A percentile compares a stretch with the other conserved stretches of the same genome.
phyloP scores from a whole-genome alignment of 192 early-diverging fungal species.

The Piromyces finnis region DNA sequence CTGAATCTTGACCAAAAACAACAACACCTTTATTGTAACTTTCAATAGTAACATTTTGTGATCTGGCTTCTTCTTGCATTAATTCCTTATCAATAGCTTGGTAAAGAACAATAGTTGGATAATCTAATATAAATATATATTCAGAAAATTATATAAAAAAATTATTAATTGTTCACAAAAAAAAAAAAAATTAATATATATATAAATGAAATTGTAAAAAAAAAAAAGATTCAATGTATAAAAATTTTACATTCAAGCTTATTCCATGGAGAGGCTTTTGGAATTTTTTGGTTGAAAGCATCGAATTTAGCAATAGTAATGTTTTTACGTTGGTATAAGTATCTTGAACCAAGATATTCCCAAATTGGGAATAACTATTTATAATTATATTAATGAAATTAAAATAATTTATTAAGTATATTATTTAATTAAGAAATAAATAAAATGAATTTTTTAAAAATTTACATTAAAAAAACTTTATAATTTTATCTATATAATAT shows the following conservation, averaged over 20 bases:
- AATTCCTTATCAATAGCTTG: neutral
- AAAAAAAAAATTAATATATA: too few species aligned
- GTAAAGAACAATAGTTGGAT: neutral
- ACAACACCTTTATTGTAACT: neutral
- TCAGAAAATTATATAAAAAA: too few species aligned
- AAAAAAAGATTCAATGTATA: too few species aligned
- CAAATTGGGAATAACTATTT: neutral
- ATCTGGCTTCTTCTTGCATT: neutral
- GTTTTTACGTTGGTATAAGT: neutral
- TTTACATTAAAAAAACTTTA: too few species aligned
- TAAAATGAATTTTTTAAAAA: too few species aligned
- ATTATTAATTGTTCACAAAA: too few species aligned
- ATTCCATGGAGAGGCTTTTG: neutral
- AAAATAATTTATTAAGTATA: too few species aligned
- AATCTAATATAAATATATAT: neutral
- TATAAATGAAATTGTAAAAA: too few species aligned
- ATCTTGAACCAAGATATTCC: neutral
- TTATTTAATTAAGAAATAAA: too few species aligned
- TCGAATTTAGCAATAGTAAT: neutral
- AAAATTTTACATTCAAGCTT: neutral
- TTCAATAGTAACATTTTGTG: neutral
- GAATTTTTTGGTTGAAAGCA: neutral
- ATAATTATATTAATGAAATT: too few species aligned
- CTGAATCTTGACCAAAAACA: neutral
- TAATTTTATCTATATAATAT: too few species aligned